Base-by-base conservation (phyloP, 768 basidiomycete genomes). In the Heimioporus sp. region DNA sequence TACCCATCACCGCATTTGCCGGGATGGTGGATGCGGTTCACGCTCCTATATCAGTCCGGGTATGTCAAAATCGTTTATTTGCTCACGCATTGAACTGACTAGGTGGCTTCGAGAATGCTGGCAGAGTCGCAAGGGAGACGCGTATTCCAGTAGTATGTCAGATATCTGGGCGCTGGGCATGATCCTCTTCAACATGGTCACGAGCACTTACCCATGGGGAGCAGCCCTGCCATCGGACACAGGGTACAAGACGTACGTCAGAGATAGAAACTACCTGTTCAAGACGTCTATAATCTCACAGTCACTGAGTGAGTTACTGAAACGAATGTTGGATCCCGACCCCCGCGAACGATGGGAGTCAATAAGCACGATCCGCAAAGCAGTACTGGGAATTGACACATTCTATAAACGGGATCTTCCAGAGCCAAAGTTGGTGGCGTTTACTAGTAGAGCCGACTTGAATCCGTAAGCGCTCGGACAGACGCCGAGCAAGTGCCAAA, bases 181-280 rank as follows among this genome's bases (percentile, higher is more conserved):
- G 51, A 88, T 95, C 54, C 79, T 94, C 47, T 80, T 86, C 60
- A 92, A 90, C 68, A 81, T 95, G 73, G 81, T 87, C 34, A 85
- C 84, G 50, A 82, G 82, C 5, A 1, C 17, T 24, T 30, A 46
- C 7, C 49, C 57, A 19, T 56, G 54, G 57, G 24, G 32, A 2
- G 41, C 12, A 20, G 39, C 55, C 12, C 28, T 37, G 1, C 43
- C 36, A 8, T 46, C 52, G 5, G 52, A 56, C 28, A 19, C 16
- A 13, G 36, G 24, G 3, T 57, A 40, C 34, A 20, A 2, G 31
- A 40, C 35, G 2, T 59, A 49, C 24, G 9, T 59, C 0, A 11
- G 20, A 1, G 34, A 51, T 6, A 39, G 51, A 37, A 46, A 53
- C 9, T 16, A 53, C 24, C 36, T 58, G 20, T 43, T 56, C 36